Evolutionary conservation across 495 filamentous ascomycete species (phyloP), one percentile per base, ranked within the genome.

Genomic region (Immersiella caudata): DNA sequence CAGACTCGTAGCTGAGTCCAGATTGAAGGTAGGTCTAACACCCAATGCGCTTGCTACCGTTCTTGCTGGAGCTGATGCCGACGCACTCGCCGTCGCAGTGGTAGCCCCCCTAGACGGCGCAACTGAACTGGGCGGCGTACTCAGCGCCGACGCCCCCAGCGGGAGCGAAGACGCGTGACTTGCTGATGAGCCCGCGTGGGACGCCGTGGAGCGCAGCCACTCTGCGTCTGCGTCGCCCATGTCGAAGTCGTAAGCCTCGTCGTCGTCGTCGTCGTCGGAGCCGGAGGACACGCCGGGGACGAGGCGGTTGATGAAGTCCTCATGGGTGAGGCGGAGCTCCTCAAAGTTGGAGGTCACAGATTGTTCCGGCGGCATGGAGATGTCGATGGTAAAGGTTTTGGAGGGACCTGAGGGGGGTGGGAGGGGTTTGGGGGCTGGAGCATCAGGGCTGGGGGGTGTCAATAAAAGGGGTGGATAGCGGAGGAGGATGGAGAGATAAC

Each of bases 311-410:
- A 84, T 67, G 62, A 69, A 75, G 36, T 59, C 55, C 55, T 79
- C 77, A 67, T 84, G 81, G 36, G 66, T 60, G 33, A 77, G 61
- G 22, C 76, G 71, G 54, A 84, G 68, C 6, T 69, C 57, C 20
- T 81, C 79, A 35, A 82, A 71, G 64, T 69, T 68, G 64, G 76
- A 74, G 35, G 66, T 60, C 6, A 74, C 64, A 51, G 77, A 72
- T 0, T 72, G 72, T 56, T 79, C 78, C 4, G 62, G 61, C 0
- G 76, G 72, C 73, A 83, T 78, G 46, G 78, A 70, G 63, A 84
- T 81, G 76, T 84, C 80, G 70, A 84, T 84, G 56, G 79, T 83
- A 67, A 84, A 84, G 36, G 80, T 84, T 68, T 79, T 79, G 68
- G 79, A 80, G 6, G 81, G 81, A 6, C 77, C 78, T n/a, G 79